These are phyloP conservation scores for Gynandropsis gynandra DNA, from an alignment of 345 rosid genomes.

Conservation along the genomic window DNA sequence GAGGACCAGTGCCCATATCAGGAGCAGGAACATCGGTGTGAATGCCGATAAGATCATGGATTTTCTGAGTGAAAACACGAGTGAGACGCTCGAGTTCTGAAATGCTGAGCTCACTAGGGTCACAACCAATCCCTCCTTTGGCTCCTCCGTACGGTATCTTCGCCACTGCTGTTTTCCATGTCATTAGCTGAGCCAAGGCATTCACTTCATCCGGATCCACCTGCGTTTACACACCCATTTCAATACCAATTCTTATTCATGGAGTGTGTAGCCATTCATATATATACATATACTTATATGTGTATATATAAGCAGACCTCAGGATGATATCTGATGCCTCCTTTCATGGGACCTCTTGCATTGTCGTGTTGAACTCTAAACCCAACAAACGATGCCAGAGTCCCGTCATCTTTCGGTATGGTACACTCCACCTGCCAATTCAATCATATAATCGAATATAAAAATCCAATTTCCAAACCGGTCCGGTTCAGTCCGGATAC, in stretches of 20 bases:
- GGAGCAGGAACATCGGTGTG: slow-evolving; percentile 59
- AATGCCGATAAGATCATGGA: slow-evolving; percentile 38
- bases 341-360: slow-evolving; percentile 78
- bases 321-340: slow-evolving; percentile 43
- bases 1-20: slow-evolving; percentile 63
- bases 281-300: no score
- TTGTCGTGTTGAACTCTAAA: slow-evolving; percentile 91
- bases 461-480: slow-evolving; percentile 4
- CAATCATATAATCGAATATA: neutral
- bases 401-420: slow-evolving; percentile 81
- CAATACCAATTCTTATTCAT: neutral
- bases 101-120: slow-evolving; percentile 35
- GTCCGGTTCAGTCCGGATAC: slow-evolving; percentile 13
- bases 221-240: slow-evolving; percentile 16
- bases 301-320: slow-evolving; percentile 29
- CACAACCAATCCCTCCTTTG: slow-evolving; percentile 58
- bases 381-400: slow-evolving; percentile 64
- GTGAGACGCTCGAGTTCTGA: slow-evolving; percentile 50
- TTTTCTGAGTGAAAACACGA: slow-evolving; percentile 56
- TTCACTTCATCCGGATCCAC: slow-evolving; percentile 62
- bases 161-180: slow-evolving; percentile 62
- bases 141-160: slow-evolving; percentile 61
- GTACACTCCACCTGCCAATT: slow-evolving; percentile 71
- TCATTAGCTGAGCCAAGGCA: slow-evolving; percentile 60
- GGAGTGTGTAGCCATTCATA: no score